These are phyloP conservation scores for Nigrospora oryzae DNA, from an alignment of 2,329 filamentous ascomycete species.

Conservation along the genomic window DNA sequence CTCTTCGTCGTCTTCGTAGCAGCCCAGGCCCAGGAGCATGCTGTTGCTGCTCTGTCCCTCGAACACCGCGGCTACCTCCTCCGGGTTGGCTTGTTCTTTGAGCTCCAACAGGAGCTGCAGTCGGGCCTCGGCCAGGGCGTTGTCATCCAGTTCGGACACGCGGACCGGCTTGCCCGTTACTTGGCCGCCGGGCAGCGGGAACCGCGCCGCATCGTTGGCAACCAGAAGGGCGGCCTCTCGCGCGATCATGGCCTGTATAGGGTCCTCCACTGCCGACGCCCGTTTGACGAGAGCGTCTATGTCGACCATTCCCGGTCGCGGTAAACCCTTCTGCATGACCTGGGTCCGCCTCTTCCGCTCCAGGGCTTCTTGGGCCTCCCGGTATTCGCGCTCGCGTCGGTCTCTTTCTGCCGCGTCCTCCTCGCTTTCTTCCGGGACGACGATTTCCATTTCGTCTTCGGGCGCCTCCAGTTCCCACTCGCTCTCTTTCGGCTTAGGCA, in stretches of 20 bases:
- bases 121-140: conserved; percentile 64
- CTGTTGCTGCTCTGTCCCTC: conserved; percentile 43
- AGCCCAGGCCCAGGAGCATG: conserved; percentile 69
- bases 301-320: conserved; percentile 68
- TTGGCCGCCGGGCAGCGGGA: conserved; percentile 59
- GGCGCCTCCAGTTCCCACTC: conserved; percentile 93
- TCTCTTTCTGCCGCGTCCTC: conserved; percentile 66
- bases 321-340: conserved; percentile 79
- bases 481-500: conserved; percentile 87
- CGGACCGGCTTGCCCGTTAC: conserved; percentile 52
- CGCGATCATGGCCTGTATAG: conserved; percentile 62
- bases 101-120: conserved; percentile 68
- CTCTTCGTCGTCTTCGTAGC: conserved; percentile 70
- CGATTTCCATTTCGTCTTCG: conserved; percentile 63
- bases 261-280: conserved; percentile 52
- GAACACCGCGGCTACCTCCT: conserved; percentile 46
- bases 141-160: conserved; percentile 61
- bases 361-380: conserved; percentile 63
- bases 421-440: conserved; percentile 40
- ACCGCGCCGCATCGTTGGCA: conserved; percentile 71
- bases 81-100: conserved; percentile 36
- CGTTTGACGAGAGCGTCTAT: conserved; percentile 57
- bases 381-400: conserved; percentile 63
- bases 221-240: conserved; percentile 73
- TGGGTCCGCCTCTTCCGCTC: conserved; percentile 82